Conservation (phyloP, 371 early-diverging fungal genomes). For the Lichtheimia ramosa region DNA sequence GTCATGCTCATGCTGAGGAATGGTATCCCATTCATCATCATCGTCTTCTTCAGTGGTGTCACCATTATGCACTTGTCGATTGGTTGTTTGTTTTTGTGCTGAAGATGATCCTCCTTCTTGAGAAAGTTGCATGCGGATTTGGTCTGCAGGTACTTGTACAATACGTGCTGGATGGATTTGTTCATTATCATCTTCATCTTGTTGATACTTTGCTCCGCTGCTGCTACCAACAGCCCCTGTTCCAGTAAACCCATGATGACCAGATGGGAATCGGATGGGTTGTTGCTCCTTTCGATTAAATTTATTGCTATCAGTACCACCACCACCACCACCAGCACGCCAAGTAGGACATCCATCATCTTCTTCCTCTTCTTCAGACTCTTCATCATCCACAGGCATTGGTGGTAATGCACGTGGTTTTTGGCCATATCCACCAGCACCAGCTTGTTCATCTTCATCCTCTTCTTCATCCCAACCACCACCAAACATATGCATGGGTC, state of each 20-base stretch:
- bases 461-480: not conserved
- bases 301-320: no score
- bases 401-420: slow-evolving; percentile 6
- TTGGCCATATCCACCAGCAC: not conserved
- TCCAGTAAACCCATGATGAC: no score
- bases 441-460: not conserved
- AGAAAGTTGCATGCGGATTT: not conserved
- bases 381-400: slow-evolving; percentile 4
- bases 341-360: no score
- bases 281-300: slow-evolving; percentile 3
- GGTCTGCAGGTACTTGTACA: slow-evolving; percentile 8
- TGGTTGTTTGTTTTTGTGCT: not conserved
- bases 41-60: not conserved
- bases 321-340: no score
- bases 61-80: not conserved
- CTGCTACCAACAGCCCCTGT: not conserved
- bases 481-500: slow-evolving; percentile 14
- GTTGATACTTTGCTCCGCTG: not conserved
- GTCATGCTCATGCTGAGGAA: not conserved
- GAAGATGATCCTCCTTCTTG: not conserved
- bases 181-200: not conserved
- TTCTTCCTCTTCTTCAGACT: not conserved
- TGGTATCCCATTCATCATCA: slow-evolving; percentile 10
- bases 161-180: not conserved
- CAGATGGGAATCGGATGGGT: not conserved